Base-by-base conservation (phyloP, 805 yeast species). In the Metschnikowia dekortorum region DNA sequence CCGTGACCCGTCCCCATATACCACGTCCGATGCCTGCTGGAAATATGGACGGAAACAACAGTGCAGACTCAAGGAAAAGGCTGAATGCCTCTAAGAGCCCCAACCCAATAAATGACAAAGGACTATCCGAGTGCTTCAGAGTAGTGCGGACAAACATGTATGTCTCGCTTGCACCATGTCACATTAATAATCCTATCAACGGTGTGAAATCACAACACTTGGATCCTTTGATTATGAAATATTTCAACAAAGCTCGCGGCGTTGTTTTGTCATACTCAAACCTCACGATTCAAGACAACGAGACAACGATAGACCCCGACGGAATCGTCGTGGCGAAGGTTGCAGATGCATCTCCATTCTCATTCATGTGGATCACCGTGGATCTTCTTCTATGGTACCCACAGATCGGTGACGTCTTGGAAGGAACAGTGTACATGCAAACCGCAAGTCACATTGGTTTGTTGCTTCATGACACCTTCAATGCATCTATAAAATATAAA, bases 381-480 rank as follows among this genome's bases (percentile, higher is more conserved):
- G 94, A 89, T 48, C 75, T 94, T 44, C 75, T 89, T 49, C 80
- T 90, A 44, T 94, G 99, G 98, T 82, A 79, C 60, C 99, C 99
- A 4, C 81, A 81, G 59, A 74, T 82, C n/a, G 97, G 96, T 4
- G 97, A 94, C 63, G 70, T 77, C 1, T 70, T 94, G 16, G 95
- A 91, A 66, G 99, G 99, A 10, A 79, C 83, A 74, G 79, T 86
- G 48, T 89, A 89, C 71, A 84, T 92, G 81, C 97, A 92, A 72
- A 85, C 96, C 2, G 96, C 96, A 14, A 85, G 96, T 7, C 99
- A 94, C 65, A 86, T 94, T 60, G 98, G 97, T 53, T 74, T 94
- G 53, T 77, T 94, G 56, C 76, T 94, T 45, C 91, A 89, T 65
- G 98, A 94, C 69, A 89, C 96, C 1, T 94, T 94, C 74, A 94